Evolutionary conservation across 805 yeast genomes (phyloP).

Genomic region (Saccharomyces kudriavzevii): DNA sequence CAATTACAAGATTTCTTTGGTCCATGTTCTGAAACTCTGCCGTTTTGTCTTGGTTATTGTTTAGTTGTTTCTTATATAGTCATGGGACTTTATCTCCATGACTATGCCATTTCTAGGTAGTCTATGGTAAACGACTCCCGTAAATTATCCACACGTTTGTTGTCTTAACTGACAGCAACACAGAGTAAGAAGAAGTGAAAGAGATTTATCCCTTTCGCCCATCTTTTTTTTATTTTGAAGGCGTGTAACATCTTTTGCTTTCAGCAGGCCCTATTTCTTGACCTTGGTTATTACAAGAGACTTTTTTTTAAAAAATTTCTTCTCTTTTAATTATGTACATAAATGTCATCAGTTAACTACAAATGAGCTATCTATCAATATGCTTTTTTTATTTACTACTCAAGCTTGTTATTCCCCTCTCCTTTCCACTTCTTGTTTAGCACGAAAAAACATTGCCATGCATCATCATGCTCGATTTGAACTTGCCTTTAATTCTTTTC

Average conservation of each 20-base stretch:
- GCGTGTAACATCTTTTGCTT: constrained; percentile 24
- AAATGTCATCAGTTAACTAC: background rate
- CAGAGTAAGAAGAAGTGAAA: constrained; percentile 22
- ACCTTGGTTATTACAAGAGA: background rate
- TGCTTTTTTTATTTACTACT: background rate
- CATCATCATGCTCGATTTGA: background rate
- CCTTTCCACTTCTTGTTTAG: background rate
- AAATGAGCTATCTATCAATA: background rate
- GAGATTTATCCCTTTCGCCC: constrained; percentile 5
- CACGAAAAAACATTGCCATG: background rate
- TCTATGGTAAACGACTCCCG: constrained; percentile 53
- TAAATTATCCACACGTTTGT: constrained; percentile 24
- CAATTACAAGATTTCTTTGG: background rate
- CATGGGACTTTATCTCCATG: constrained; percentile 41
- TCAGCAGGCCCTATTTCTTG: too few relatives aligned
- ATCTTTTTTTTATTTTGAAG: constrained; percentile 28
- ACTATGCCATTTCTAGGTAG: constrained; percentile 34
- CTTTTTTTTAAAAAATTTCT: background rate
- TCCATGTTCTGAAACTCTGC: background rate
- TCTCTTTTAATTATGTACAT: background rate
- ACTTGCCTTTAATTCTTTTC: background rate
- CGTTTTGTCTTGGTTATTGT: background rate
- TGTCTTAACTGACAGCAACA: constrained; percentile 7
- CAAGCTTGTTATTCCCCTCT: background rate
- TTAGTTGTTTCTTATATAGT: background rate